These are phyloP conservation scores for Codiaeum variegatum DNA, from an alignment of 441 rosid species.

Conservation along the genomic window DNA sequence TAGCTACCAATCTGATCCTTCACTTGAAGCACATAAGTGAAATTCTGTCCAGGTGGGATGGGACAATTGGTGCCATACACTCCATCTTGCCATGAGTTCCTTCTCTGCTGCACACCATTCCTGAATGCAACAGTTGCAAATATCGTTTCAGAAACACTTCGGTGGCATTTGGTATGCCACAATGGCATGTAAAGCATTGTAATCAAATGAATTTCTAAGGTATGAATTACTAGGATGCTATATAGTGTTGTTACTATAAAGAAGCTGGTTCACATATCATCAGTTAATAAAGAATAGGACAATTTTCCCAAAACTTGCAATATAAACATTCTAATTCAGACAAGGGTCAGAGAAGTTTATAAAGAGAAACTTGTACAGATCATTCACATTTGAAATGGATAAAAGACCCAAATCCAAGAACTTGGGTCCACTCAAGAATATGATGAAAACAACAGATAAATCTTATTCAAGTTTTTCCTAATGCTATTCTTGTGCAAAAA, in stretches of 20 bases:
- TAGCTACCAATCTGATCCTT: conserved; percentile 84
- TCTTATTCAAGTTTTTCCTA: not conserved
- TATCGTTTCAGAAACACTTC: too few species aligned
- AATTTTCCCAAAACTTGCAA: not conserved
- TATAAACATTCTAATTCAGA: not conserved
- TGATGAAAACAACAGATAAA: conserved; percentile 1
- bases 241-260: not conserved
- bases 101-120: conserved; percentile 67
- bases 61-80: conserved; percentile 81
- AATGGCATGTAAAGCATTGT: too few species aligned
- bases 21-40: conserved; percentile 64
- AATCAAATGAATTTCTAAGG: too few species aligned
- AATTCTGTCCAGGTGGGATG: conserved; percentile 69
- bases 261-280: not conserved
- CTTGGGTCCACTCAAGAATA: not conserved
- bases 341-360: not conserved
- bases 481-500: not conserved
- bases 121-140: too few species aligned
- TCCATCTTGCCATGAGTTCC: conserved; percentile 81
- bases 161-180: too few species aligned
- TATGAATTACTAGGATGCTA: not conserved
- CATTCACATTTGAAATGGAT: not conserved
- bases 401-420: not conserved
- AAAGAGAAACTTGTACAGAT: not conserved
- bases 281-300: not conserved